Base-by-base conservation (phyloP, 352 stramenopile genomes). In the Thalassiosira ordinaria region DNA sequence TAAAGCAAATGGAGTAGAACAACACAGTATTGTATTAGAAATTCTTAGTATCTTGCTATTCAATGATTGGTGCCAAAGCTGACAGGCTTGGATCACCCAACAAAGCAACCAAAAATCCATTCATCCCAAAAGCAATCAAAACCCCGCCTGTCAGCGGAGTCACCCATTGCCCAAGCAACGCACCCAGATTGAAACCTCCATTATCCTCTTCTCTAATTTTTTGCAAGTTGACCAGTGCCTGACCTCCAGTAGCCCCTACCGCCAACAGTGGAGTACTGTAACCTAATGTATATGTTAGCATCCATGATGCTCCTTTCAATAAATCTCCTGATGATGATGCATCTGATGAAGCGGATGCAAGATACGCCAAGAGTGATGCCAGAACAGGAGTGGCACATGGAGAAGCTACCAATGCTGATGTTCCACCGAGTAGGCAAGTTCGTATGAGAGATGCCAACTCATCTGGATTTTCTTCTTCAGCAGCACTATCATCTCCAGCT, bases 211-310 rank as follows among this genome's bases (percentile, higher is more conserved):
- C 76, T 27, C 61, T 63, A 22, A 22, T 59, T 20, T 73, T 78
- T 65, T 80, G 68, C 62, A 89, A 74, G 53, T 93, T 88, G 16
- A 87, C 79, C 14, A 92, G 46, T 27, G 78, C 76, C 71, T 91
- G 79, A 27, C 89, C 89, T 47, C 89, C 89, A 2, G 82, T 91
- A 5, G 82, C 78, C 8, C 86, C 86, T 9, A 88, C 79, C 1
- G 85, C 13, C 26, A 93, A 66, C 13, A 93, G 59, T 7, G 86
- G 89, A 44, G 86, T 93, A 13, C 81, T 88, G 55, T 93, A 93
- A n/a, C 86, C 89, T 24, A 92, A 24, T 18, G 89, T 93, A 46
- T 93, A 93, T 14, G 78, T 80, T n/a, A 93, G 65, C 47, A 93
- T 77, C 51, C 89, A 81, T 3, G 70, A 60, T 14, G 72, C 82